A percentile compares a stretch with the other conserved stretches of the same genome.
Evolutionary conservation across 139 green algal genomes (phyloP).

Genomic region (Picochlorum sp.): DNA sequence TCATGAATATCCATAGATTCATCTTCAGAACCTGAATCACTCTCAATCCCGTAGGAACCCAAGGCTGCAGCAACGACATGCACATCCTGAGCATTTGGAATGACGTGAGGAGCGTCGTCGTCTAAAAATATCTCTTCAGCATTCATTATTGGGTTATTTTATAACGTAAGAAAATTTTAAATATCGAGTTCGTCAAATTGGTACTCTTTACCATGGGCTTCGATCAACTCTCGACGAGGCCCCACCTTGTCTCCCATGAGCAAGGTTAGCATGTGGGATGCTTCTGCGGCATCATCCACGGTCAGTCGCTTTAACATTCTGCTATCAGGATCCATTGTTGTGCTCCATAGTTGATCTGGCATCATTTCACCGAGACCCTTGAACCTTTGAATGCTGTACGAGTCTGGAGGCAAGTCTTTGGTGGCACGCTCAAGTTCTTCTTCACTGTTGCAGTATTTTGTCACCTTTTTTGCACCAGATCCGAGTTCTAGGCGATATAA

Average conservation of each 20-base stretch:
- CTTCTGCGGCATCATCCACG: constrained; percentile 65
- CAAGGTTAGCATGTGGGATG: constrained; percentile 65
- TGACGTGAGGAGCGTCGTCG: constrained; percentile 1
- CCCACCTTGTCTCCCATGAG: constrained; percentile 88
- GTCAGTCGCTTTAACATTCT: constrained; percentile 59
- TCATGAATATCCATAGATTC: background rate
- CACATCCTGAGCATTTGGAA: constrained; percentile 21
- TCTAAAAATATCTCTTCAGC: constrained; percentile 4
- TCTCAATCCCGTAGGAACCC: background rate
- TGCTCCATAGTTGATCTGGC: constrained; percentile 95
- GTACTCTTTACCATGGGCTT: constrained; percentile 37
- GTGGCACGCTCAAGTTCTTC: constrained; percentile 48
- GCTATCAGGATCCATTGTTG: constrained; percentile 82
- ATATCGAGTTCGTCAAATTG: constrained; percentile 52
- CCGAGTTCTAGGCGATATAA: constrained; percentile 61
- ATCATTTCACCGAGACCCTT: constrained; percentile 99
- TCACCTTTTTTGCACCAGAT: constrained; percentile 6
- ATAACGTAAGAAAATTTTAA: constrained; percentile 23
- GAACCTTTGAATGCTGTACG: constrained; percentile 79
- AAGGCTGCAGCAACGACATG: constrained; percentile 21
- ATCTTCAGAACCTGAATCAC: constrained; percentile 4
- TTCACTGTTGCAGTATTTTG: constrained; percentile 66
- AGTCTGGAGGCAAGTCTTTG: constrained; percentile 15
- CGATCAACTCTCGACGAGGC: constrained; percentile 52
- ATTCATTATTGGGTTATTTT: constrained; percentile 8